Evolutionary conservation across 371 early-diverging fungal genomes (phyloP), one percentile per base, ranked within the genome.

Genomic region (Apophysomyces ossiformis): DNA sequence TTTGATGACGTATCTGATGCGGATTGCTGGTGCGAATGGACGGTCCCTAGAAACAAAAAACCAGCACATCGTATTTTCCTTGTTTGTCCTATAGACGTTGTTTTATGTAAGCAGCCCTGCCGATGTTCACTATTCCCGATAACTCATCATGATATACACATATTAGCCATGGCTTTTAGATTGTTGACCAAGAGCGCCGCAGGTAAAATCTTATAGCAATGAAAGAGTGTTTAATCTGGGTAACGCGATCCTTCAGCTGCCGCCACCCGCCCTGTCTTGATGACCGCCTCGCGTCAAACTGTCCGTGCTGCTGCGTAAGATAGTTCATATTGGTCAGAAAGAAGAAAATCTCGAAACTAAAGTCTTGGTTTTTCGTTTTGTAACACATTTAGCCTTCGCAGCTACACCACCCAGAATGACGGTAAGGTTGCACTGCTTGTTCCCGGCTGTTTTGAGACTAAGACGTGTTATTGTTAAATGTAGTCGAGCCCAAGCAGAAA

Each of bases 401-500:
- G 70, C 56, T 78, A 79, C 71, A 70, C 74, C 60, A 68, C 80
- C 60, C 54, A 76, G 50, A 69, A 71, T 61, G 70, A 75, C 66
- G 79, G 75, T 74, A 68, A 66, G 46, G 26, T 43, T 13, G 32
- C 9, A 15, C 45, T 39, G 47, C 45, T 12, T 57, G 46, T 39
- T 16, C 36, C 5, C 44, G 39, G 37, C 45, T 36, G 56, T 43
- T 41, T 39, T 57, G 15, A 16, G n/a, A 45, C 46, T 13, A 46
- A 13, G 15, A 38, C 32, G 54, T 54, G 58, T 18, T 47, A 50
- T 18, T 65, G 47, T 67, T 21, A 36, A 26, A 26, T 26, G 39
- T 61, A 72, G 70, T 58, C 32, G 87, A 85, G 21, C 87, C 91
- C 68, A 79, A 83, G 72, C 76, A 85, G 56, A 92, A 92, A 84